A percentile compares a stretch with the other conserved stretches of the same genome.
phyloP scores from a whole-genome alignment of 305 asterid genomes.

The Fraxinus paxiana region DNA sequence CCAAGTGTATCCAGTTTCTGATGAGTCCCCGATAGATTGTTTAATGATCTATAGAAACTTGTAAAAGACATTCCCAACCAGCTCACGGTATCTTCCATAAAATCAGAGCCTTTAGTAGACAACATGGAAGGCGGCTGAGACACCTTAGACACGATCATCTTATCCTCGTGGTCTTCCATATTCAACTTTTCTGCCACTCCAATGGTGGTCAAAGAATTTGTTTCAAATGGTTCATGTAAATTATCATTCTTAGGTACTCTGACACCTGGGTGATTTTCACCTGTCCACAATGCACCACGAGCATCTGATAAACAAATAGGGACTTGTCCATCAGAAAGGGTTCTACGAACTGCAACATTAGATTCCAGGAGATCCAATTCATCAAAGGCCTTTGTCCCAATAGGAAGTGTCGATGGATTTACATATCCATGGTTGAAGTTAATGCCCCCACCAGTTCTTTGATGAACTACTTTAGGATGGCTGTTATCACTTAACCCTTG shows the following conservation, averaged over 20 bases:
- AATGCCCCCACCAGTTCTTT: slow-evolving; percentile 24
- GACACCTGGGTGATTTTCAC: slow-evolving; percentile 47
- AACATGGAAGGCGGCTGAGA: slow-evolving; percentile 38
- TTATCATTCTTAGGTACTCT: slow-evolving; percentile 36
- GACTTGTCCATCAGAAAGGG: slow-evolving; percentile 62
- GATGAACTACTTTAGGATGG: slow-evolving; percentile 33
- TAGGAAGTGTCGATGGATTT: slow-evolving; percentile 27
- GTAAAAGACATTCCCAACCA: slow-evolving; percentile 76
- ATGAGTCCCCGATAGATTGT: slow-evolving; percentile 48
- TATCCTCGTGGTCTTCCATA: slow-evolving; percentile 46
- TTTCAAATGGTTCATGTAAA: slow-evolving; percentile 36
- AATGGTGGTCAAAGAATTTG: slow-evolving; percentile 36
- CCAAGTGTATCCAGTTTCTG: slow-evolving; percentile 58
- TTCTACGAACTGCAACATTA: slow-evolving; percentile 40
- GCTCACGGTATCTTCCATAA: slow-evolving; percentile 48
- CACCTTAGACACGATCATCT: slow-evolving; percentile 32
- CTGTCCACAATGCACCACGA: slow-evolving; percentile 91
- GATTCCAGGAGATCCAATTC: slow-evolving; percentile 43
- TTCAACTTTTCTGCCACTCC: slow-evolving; percentile 47
- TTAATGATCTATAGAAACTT: slow-evolving; percentile 58
- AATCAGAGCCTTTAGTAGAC: slow-evolving; percentile 49
- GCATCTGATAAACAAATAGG: slow-evolving; percentile 71
- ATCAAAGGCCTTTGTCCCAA: slow-evolving; percentile 32
- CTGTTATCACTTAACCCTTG: slow-evolving; percentile 24
- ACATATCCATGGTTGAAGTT: slow-evolving; percentile 29